Conservation (phyloP, 192 early-diverging fungal species). For the Umbelopsis vinacea region DNA sequence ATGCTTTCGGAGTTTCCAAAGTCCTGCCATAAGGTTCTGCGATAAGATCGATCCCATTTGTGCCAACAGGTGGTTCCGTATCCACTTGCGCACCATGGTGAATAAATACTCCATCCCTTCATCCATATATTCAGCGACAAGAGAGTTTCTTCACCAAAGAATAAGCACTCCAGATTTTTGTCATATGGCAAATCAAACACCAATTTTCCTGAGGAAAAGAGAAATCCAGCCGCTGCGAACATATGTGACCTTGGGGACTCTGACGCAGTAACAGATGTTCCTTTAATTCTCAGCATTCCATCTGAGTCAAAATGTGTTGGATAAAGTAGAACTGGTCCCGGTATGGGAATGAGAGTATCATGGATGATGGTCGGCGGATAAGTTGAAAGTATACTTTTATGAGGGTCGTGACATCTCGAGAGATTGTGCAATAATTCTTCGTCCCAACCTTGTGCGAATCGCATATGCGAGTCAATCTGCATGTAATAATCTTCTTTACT, state of each 20-base stretch:
- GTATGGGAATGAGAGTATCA: background rate
- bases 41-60: background rate
- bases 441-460: background rate
- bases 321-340: background rate
- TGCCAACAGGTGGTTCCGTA: background rate
- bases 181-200: background rate
- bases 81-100: background rate
- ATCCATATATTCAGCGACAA: background rate
- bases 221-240: constrained; percentile 4
- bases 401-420: background rate
- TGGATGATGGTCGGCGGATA: background rate
- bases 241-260: background rate
- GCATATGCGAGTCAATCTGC: constrained; percentile 1
- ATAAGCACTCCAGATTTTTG: background rate
- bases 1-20: background rate
- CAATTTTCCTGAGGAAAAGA: background rate
- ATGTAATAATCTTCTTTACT: background rate
- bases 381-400: background rate
- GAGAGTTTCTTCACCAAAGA: background rate
- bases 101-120: background rate
- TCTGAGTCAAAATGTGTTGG: background rate
- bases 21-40: background rate
- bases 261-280: background rate
- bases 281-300: background rate
- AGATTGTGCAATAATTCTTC: background rate